These are phyloP conservation scores for Psophocarpus tetragonolobus DNA, from an alignment of 306 rosid genomes.

Conservation along the genomic window DNA sequence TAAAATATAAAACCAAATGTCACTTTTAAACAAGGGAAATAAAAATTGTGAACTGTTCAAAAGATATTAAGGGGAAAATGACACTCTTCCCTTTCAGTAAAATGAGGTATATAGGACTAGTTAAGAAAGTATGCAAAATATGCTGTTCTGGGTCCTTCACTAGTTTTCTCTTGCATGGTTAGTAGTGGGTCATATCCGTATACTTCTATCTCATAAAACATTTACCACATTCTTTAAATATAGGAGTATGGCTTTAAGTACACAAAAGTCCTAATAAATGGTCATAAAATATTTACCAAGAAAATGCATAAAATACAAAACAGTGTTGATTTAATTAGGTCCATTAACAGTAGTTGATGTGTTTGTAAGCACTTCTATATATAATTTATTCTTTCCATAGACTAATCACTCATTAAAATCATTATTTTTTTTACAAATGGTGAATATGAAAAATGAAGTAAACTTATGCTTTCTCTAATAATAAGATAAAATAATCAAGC, in stretches of 20 bases:
- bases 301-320: not conserved
- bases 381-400: too few relatives aligned
- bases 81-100: not conserved
- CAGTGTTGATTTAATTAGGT: not conserved
- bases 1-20: too few relatives aligned
- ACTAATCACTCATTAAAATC: too few relatives aligned
- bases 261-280: not conserved
- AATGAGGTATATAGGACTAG: not conserved
- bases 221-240: not conserved
- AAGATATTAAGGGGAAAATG: not conserved
- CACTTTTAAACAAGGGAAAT: too few relatives aligned
- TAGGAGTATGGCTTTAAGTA: too few relatives aligned
- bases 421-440: too few relatives aligned
- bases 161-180: not conserved
- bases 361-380: too few relatives aligned
- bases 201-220: not conserved
- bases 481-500: too few relatives aligned
- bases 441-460: too few relatives aligned
- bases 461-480: too few relatives aligned
- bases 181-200: not conserved
- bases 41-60: too few relatives aligned
- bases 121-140: not conserved
- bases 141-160: not conserved
- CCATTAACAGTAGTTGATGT: too few relatives aligned
- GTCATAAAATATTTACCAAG: not conserved